Evolutionary conservation across 192 early-diverging fungal species (phyloP).

Genomic region (Backusella tuberculispora): DNA sequence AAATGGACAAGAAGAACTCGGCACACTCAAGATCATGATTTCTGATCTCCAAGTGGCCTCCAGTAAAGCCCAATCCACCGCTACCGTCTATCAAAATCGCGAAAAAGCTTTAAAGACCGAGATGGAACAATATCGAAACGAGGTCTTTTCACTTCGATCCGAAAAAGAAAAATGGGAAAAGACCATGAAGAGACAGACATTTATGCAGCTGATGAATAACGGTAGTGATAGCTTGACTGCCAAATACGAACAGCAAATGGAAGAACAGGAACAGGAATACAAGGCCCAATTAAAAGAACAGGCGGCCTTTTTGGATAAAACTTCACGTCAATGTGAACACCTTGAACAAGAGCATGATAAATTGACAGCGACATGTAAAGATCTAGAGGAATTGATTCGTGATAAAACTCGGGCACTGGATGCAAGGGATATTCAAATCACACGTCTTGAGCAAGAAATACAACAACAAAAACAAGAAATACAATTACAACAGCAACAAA

Average conservation of each 20-base stretch:
- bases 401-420: constrained; percentile 47
- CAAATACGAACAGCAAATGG: constrained; percentile 39
- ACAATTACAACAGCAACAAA: too few relatives aligned
- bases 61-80: constrained; percentile 31
- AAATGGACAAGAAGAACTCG: not conserved
- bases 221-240: constrained; percentile 24
- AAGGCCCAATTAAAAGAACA: constrained; percentile 42
- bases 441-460: constrained; percentile 39
- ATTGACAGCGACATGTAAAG: constrained; percentile 24
- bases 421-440: constrained; percentile 43
- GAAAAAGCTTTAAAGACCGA: constrained; percentile 37
- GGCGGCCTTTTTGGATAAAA: constrained; percentile 31
- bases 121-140: constrained; percentile 35
- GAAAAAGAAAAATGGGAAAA: constrained; percentile 47
- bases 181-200: constrained; percentile 43
- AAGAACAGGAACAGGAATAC: constrained; percentile 44
- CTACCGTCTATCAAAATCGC: constrained; percentile 7
- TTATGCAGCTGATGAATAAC: constrained; percentile 44
- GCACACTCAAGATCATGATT: constrained; percentile 15
- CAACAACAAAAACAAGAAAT: not conserved
- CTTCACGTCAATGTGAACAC: constrained; percentile 22
- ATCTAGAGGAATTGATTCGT: constrained; percentile 41
- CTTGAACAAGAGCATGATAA: constrained; percentile 35
- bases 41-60: constrained; percentile 39
- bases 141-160: constrained; percentile 22